These are phyloP conservation scores for Camillea tinctor DNA, from an alignment of 2,329 filamentous ascomycete genomes.

Conservation along the genomic window DNA sequence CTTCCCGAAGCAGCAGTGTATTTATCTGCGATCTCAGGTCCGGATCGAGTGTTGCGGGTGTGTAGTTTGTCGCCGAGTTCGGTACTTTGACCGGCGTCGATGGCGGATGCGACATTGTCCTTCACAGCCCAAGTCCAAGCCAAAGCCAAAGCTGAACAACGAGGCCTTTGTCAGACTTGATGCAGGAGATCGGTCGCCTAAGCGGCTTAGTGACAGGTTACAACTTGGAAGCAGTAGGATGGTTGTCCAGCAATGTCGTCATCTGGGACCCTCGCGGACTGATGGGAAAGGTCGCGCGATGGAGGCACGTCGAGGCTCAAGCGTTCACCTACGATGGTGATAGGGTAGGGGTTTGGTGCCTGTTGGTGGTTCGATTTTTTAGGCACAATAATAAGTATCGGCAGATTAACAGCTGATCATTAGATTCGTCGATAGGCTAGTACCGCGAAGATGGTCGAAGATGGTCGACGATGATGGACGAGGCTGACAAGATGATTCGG, in stretches of 20 bases:
- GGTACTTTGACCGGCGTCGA: constrained; percentile 62
- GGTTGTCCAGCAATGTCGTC: not conserved
- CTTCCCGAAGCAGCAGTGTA: constrained; percentile 54
- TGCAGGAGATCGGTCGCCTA: not conserved
- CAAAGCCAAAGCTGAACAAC: not conserved
- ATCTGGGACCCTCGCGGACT: not conserved
- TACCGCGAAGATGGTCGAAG: not conserved
- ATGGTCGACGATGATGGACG: constrained; percentile 7
- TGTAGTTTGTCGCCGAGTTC: constrained; percentile 57
- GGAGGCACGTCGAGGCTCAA: not conserved
- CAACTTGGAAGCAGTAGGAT: not conserved
- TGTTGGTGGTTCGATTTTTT: not conserved
- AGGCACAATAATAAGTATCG: no score
- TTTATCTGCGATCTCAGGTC: constrained; percentile 65
- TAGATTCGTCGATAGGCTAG: no score
- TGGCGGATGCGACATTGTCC: constrained; percentile 45
- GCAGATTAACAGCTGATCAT: no score
- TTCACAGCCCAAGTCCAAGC: not conserved
- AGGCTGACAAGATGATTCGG: constrained; percentile 16
- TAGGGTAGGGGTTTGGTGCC: not conserved
- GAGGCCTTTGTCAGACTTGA: not conserved
- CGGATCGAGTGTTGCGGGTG: constrained; percentile 58
- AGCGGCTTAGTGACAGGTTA: not conserved
- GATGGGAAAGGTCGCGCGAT: not conserved
- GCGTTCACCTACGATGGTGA: not conserved